Conservation (phyloP, 306 rosid species). For the Cucumis melo region DNA sequence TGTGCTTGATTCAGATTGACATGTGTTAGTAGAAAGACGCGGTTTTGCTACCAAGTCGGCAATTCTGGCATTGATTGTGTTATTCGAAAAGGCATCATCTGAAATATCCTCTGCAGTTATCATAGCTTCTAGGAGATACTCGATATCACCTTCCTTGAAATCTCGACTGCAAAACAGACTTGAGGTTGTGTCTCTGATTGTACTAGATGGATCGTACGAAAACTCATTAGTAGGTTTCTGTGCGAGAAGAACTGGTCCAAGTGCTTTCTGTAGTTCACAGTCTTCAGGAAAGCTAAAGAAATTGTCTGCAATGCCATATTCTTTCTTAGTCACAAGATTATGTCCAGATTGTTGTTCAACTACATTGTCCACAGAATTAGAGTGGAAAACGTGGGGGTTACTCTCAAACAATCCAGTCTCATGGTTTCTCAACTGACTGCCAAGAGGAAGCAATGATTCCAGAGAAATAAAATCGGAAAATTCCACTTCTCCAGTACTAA, state of each 20-base stretch:
- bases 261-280: constrained; percentile 47
- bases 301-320: constrained; percentile 9
- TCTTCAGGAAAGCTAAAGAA: constrained; percentile 29
- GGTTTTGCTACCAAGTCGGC: constrained; percentile 13
- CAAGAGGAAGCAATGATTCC: constrained; percentile 27
- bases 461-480: constrained; percentile 22
- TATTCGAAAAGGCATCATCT: constrained; percentile 27
- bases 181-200: constrained; percentile 24
- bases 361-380: constrained; percentile 15
- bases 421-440: constrained; percentile 16
- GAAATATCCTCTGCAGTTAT: constrained; percentile 19
- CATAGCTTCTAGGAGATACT: constrained; percentile 31
- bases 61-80: constrained; percentile 22
- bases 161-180: constrained; percentile 20
- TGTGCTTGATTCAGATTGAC: constrained; percentile 25
- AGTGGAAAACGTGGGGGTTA: constrained; percentile 12
- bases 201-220: constrained; percentile 12
- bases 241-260: constrained; percentile 26
- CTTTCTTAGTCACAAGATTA: constrained; percentile 8
- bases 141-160: constrained; percentile 15
- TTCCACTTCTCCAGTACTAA: constrained; percentile 16
- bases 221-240: constrained; percentile 17
- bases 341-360: constrained; percentile 21
- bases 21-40: constrained; percentile 20
- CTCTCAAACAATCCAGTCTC: constrained; percentile 29